A percentile compares a stretch with the other conserved stretches of the same genome.
These are phyloP conservation scores for Penicillium samsonianum DNA, from an alignment of 495 filamentous ascomycete genomes.

Conservation along the genomic window DNA sequence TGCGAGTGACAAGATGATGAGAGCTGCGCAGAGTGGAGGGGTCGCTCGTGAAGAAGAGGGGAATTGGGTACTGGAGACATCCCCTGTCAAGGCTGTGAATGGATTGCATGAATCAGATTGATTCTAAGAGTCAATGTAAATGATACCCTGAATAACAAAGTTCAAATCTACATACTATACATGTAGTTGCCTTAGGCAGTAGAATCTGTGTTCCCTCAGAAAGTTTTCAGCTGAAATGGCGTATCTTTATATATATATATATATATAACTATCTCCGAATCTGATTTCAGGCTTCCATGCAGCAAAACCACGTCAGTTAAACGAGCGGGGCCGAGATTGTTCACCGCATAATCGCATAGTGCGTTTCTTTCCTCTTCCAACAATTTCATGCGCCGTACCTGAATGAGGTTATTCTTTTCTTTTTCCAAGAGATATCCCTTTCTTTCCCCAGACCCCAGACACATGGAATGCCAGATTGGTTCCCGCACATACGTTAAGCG, in stretches of 20 bases:
- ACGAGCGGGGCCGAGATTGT: conserved; percentile 16
- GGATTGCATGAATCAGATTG: conserved; percentile 26
- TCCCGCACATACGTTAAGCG: conserved; percentile 16
- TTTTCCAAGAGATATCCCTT: neutral
- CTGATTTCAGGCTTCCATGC: conserved; percentile 26
- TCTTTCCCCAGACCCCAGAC: neutral
- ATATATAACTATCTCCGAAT: neutral
- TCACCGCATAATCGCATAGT: conserved; percentile 11
- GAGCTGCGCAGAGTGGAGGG: conserved; percentile 59
- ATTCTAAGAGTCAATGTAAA: conserved; percentile 8
- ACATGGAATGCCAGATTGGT: conserved; percentile 24
- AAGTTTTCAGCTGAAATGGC: neutral
- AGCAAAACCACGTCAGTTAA: conserved; percentile 23
- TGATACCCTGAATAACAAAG: neutral
- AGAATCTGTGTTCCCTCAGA: neutral
- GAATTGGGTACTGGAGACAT: conserved; percentile 46
- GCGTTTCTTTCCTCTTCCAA: neutral
- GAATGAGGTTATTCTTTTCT: conserved; percentile 2
- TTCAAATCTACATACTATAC: neutral
- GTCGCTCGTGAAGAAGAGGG: conserved; percentile 63
- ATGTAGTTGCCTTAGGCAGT: neutral
- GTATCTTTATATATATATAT: neutral
- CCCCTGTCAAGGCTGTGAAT: conserved; percentile 36
- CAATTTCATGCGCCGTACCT: conserved; percentile 4
- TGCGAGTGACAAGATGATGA: conserved; percentile 56